Evolutionary conservation across 805 yeast genomes (phyloP).

Genomic region (Starmerella stigmatis): DNA sequence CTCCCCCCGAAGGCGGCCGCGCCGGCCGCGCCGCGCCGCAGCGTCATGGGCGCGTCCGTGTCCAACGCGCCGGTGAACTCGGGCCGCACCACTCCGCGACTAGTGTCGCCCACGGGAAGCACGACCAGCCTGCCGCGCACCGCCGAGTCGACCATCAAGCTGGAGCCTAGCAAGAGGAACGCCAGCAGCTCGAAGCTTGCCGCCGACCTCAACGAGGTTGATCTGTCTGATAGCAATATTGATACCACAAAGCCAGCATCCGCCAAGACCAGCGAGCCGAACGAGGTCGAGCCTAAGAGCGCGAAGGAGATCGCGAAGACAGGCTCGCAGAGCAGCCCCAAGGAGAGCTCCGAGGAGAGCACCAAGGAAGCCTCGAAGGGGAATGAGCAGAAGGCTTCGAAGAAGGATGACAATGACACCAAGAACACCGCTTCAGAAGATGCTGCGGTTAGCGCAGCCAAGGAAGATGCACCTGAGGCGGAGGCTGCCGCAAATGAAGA

Average conservation of each 20-base stretch:
- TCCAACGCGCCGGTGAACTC: conserved; percentile 20
- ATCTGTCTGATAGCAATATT: conserved; percentile 2
- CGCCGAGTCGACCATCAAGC: neutral
- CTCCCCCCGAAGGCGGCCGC: conserved; percentile 9
- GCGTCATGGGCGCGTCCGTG: conserved; percentile 14
- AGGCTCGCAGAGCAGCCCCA: neutral
- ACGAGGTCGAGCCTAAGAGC: neutral
- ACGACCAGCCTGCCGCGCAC: conserved; percentile 11
- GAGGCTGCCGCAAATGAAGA: too few species aligned
- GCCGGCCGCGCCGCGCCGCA: conserved; percentile 11
- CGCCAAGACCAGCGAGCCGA: neutral
- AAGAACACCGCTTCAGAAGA: neutral
- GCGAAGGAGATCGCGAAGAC: neutral
- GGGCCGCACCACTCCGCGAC: conserved; percentile 20
- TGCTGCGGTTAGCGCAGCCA: neutral
- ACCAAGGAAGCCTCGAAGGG: neutral
- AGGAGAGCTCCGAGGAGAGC: neutral
- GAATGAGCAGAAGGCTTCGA: too few species aligned
- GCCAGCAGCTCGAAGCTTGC: conserved; percentile 2
- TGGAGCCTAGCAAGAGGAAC: neutral
- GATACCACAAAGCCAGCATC: neutral
- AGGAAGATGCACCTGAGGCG: neutral
- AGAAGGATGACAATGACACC: neutral
- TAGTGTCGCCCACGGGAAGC: conserved; percentile 19
- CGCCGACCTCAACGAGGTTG: conserved; percentile 15